Conservation (phyloP, 2,329 filamentous ascomycete species). For the Fusarium liriodendri region DNA sequence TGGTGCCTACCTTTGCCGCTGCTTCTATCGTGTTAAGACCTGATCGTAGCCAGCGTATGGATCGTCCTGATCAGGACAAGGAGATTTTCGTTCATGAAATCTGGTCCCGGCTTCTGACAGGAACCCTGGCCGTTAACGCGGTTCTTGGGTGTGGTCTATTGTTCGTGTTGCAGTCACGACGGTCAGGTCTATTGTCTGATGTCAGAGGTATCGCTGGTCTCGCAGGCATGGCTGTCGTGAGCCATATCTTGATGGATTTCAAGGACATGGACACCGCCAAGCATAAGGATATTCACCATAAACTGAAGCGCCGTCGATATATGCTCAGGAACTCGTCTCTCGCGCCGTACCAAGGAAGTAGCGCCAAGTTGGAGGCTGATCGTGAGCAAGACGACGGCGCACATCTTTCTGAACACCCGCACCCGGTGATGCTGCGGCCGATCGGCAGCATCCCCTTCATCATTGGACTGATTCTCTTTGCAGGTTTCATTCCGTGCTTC, state of each 20-base stretch:
- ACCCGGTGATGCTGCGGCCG: conserved; percentile 75
- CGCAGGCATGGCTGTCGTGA: conserved; percentile 79
- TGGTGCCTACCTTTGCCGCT: conserved; percentile 76
- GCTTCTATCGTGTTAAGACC: conserved; percentile 70
- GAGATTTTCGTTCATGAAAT: conserved; percentile 64
- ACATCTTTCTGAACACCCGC: conserved; percentile 69
- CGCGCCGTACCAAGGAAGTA: conserved; percentile 69
- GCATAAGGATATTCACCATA: conserved; percentile 74
- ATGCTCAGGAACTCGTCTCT: conserved; percentile 77
- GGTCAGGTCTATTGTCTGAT: conserved; percentile 74
- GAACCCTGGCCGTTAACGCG: conserved; percentile 67
- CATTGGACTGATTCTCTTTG: conserved; percentile 65
- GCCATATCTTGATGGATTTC: conserved; percentile 80
- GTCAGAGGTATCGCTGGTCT: conserved; percentile 80
- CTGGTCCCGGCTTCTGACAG: conserved; percentile 72
- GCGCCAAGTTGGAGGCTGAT: conserved; percentile 52
- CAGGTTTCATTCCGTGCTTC: conserved; percentile 68
- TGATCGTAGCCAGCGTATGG: conserved; percentile 56
- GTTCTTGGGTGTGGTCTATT: conserved; percentile 68
- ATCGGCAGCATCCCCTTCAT: conserved; percentile 71
- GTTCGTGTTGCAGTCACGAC: conserved; percentile 69
- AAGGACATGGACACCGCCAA: conserved; percentile 76
- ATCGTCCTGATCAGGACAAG: conserved; percentile 59
- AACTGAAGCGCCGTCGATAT: conserved; percentile 74
- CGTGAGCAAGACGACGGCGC: conserved; percentile 61